phyloP scores from a whole-genome alignment of 768 basidiomycete species.

The Brasilioporus rufonigricans region DNA sequence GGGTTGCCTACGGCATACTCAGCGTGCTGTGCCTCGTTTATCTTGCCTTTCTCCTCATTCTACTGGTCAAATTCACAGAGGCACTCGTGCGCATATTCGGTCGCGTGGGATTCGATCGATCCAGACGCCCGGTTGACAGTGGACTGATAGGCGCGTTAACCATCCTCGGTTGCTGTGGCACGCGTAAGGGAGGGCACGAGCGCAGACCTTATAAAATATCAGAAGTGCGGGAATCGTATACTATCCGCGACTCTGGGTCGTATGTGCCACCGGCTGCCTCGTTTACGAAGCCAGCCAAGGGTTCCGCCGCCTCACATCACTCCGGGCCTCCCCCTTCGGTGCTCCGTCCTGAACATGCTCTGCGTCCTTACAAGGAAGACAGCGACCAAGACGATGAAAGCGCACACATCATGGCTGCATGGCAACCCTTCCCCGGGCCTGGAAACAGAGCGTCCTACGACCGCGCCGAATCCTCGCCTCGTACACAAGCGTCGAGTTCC shows the following conservation, averaged over 20 bases:
- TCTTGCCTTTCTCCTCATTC: slow-evolving; percentile 77
- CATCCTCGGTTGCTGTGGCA: slow-evolving; percentile 63
- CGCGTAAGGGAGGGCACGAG: slow-evolving; percentile 37
- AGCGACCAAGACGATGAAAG: slow-evolving; percentile 67
- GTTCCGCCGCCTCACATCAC: slow-evolving; percentile 34
- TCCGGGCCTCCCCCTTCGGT: slow-evolving; percentile 65
- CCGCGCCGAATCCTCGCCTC: slow-evolving; percentile 26
- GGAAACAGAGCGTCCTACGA: slow-evolving; percentile 24
- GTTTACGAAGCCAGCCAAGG: slow-evolving; percentile 27
- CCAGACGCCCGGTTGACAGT: slow-evolving; percentile 73
- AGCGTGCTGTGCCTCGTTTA: slow-evolving; percentile 81
- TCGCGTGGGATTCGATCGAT: slow-evolving; percentile 80
- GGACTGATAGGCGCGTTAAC: slow-evolving; percentile 86
- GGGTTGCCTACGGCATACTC: slow-evolving; percentile 93
- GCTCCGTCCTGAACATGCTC: slow-evolving; percentile 75
- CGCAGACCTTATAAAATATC: slow-evolving; percentile 25
- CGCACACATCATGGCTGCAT: slow-evolving; percentile 93
- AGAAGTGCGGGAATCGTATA: slow-evolving; percentile 28
- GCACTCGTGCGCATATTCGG: slow-evolving; percentile 76
- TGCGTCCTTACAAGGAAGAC: slow-evolving; percentile 73
- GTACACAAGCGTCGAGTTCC: slow-evolving; percentile 37
- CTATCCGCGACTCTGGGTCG: slow-evolving; percentile 43
- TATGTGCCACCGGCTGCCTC: slow-evolving; percentile 43
- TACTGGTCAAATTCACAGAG: slow-evolving; percentile 83
- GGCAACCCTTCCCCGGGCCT: slow-evolving; percentile 68